Evolutionary conservation across 768 basidiomycete species (phyloP).

Genomic region (Cyclocybe aegerita): DNA sequence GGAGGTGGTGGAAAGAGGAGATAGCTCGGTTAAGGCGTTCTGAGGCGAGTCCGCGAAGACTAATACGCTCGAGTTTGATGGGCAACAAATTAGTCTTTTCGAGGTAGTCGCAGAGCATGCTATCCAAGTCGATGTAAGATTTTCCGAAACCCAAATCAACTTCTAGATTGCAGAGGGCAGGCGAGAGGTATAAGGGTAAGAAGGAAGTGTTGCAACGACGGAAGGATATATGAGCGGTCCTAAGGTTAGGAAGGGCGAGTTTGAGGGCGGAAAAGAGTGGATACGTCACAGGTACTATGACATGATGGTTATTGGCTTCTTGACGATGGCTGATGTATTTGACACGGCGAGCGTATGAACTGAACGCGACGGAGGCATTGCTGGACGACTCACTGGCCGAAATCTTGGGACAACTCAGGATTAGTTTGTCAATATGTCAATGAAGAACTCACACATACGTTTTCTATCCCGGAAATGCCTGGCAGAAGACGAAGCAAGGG

Average conservation of each 20-base stretch:
- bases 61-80: constrained; percentile 31
- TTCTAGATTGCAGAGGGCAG: constrained; percentile 31
- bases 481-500: constrained; percentile 43
- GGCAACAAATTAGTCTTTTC: constrained; percentile 26
- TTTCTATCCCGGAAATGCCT: constrained; percentile 22
- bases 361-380: constrained; percentile 26
- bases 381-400: not conserved
- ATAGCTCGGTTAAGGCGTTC: constrained; percentile 29
- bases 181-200: constrained; percentile 32
- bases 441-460: constrained; percentile 31
- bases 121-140: constrained; percentile 13
- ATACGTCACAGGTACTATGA: not conserved
- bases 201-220: constrained; percentile 21
- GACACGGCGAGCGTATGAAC: constrained; percentile 34
- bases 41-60: constrained; percentile 37
- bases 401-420: not conserved
- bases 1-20: constrained; percentile 29
- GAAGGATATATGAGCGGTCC: constrained; percentile 27
- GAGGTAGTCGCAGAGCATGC: constrained; percentile 23
- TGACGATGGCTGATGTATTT: constrained; percentile 34
- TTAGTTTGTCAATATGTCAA: not conserved
- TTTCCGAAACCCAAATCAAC: constrained; percentile 40
- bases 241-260: constrained; percentile 25
- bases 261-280: not conserved
- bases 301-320: constrained; percentile 11